Evolutionary conservation across 2,329 filamentous ascomycete genomes (phyloP), one percentile per base, ranked within the genome.

Genomic region (Beauveria caledonica): DNA sequence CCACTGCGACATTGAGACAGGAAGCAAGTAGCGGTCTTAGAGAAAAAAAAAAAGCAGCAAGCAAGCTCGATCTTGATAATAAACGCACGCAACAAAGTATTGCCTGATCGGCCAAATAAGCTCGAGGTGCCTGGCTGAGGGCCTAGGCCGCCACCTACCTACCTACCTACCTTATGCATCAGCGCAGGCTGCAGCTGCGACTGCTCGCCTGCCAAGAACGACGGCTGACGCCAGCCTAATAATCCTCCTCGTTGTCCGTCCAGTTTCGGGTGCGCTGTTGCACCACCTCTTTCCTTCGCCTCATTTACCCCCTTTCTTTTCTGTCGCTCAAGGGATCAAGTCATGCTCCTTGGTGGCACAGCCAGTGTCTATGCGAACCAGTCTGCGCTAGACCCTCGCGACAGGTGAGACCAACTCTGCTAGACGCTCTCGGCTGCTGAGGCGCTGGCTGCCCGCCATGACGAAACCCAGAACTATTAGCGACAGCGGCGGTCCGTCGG

Each of bases 381-480:
- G 15, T 17, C 33, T 10, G 27, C 56, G 42, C 36, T 21, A n/a
- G 21, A 21, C 36, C 17, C 8, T n/a, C 27, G 55, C 36, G 54
- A 39, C 52, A 36, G 11, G 44, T 17, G 27, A 57, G 19, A 25
- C 44, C 25, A 45, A 46, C 25, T 23, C 17, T 29, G 17, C 33
- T 23, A 46, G 27, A 39, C 45, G 33, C 51, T 10, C 9, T 21
- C 42, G 27, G 39, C 58, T 27, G 27, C 40, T 36, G 40, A 45
- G 25, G 52, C 40, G 11, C 52, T 33, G 19, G 23, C 23, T 44
- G 52, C 46, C 25, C n/a, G 25, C 48, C 52, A 49, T 61, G 46
- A 48, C 42, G 19, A 61, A 46, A 42, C 49, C 53, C n/a, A 44
- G 54, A 11, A 58, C 60, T 17, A 57, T 53, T 39, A 58, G 60